These are phyloP conservation scores for Sutorius australiensis DNA, from an alignment of 768 basidiomycete species.

Conservation along the genomic window DNA sequence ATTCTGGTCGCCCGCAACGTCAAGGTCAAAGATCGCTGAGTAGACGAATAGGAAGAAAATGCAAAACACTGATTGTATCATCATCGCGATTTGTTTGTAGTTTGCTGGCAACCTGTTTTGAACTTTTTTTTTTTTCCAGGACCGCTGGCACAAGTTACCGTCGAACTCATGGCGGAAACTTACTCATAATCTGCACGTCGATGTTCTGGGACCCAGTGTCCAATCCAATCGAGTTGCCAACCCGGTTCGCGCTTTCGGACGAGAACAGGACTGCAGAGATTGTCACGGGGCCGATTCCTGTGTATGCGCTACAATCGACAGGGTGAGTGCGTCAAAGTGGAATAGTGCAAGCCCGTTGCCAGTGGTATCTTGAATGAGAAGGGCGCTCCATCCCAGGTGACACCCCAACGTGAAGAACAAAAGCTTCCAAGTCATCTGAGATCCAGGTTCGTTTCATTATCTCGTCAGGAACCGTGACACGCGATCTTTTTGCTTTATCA, in stretches of 20 bases:
- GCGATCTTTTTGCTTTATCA: slow-evolving; percentile 9
- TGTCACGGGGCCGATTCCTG: neutral
- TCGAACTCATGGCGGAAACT: neutral
- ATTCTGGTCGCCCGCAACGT: neutral
- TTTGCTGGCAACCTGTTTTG: neutral
- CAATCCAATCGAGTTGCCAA: neutral
- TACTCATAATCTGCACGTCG: neutral
- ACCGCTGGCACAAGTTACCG: neutral
- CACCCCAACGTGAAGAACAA: neutral
- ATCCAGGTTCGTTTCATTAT: slow-evolving; percentile 13
- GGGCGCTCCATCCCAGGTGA: neutral
- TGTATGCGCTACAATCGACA: neutral
- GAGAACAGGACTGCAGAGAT: too few relatives aligned
- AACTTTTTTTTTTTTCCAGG: slow-evolving; percentile 1
- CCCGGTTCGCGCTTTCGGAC: too few relatives aligned
- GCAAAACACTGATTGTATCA: neutral
- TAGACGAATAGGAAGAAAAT: neutral
- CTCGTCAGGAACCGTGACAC: slow-evolving; percentile 7
- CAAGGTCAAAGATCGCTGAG: neutral
- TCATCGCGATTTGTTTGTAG: neutral
- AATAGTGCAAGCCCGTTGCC: neutral
- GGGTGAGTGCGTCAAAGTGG: neutral
- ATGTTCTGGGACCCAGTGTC: neutral
- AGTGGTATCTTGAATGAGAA: neutral
- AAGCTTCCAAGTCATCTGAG: slow-evolving; percentile 3